Conservation (phyloP, 2,329 filamentous ascomycete genomes). For the Penicillium freii region DNA sequence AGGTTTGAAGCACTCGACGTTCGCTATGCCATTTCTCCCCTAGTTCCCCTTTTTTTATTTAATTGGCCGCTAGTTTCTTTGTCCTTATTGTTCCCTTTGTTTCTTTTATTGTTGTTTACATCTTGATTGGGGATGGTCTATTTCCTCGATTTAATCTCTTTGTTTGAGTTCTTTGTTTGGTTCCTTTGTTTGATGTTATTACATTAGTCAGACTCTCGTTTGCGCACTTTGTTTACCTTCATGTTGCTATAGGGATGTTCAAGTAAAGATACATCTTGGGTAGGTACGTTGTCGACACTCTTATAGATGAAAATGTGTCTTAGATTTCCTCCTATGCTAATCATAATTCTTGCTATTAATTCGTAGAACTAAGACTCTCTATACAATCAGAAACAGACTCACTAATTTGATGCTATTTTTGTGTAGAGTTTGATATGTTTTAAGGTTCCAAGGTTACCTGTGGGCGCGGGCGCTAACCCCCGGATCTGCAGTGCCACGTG, state of each 20-base stretch:
- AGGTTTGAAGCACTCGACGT: background rate
- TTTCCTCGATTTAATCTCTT: background rate
- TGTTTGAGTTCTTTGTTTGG: background rate
- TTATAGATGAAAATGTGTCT: background rate
- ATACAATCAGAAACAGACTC: background rate
- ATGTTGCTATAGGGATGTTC: background rate
- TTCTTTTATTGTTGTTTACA: background rate
- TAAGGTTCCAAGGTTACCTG: slow-evolving; percentile 3
- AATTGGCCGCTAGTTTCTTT: background rate
- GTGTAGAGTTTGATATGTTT: background rate
- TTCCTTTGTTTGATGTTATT: background rate
- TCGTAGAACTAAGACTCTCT: background rate
- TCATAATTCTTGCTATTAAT: too few species aligned
- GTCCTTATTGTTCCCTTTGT: background rate
- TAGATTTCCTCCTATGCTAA: background rate
- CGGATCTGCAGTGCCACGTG: slow-evolving; percentile 4
- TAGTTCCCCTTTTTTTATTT: background rate
- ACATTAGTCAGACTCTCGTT: background rate
- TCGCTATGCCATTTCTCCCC: background rate
- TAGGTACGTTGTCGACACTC: background rate
- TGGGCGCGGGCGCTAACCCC: background rate
- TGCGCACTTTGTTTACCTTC: background rate
- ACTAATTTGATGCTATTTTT: background rate
- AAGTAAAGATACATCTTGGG: background rate
- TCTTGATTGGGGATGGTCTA: too few species aligned